Base-by-base conservation (phyloP, 2,329 filamentous ascomycete genomes). In the Sporothrix dimorphospora region DNA sequence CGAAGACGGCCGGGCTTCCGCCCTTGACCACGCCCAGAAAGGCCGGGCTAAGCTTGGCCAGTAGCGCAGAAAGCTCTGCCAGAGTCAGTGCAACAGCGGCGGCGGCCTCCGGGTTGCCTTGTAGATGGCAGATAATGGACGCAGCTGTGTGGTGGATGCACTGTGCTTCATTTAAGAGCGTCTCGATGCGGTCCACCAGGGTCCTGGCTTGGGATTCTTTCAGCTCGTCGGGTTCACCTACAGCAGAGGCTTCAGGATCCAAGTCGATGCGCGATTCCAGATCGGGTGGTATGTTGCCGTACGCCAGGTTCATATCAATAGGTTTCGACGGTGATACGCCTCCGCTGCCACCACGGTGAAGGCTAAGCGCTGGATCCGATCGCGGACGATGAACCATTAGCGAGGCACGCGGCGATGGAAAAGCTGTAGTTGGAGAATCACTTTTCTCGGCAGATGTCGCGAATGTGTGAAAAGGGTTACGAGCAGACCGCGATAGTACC, bases 41-140 rank as follows among this genome's bases (percentile, higher is more conserved):
- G 1, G 90, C 88, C 0, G 96, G 96, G 0, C 92, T 93, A 87
- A 98, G 91, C 80, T 97, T 97, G 69, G 88, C 87, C 0, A 94
- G 86, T 4, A 98, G 81, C 30, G 91, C 91, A 73, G 92, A 96
- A 75, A 99, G 91, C 81, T 99, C 96, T 14, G 94, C 95, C 7
- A 99, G 87, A 0, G 95, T 94, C 42, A 99, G 87, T 0, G 94
- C 97, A 0, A 99, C 95, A 9, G 96, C 95, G 1, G 96, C 96
- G 70, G 98, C 94, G 2, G 94, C 93, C 75, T 99, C 94, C 0
- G 96, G 94, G 72, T 85, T 85, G 70, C 82, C 80, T 91, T 95
- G 85, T 30, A 87, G 81, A 65, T 93, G 92, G 59, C 91, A 84
- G 77, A 99, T 97, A 74, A 93, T 97, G 69, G 91, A 87, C 0